These are phyloP conservation scores for Nitzschia sp. DNA, from an alignment of 108 stramenopile species.

Conservation along the genomic window DNA sequence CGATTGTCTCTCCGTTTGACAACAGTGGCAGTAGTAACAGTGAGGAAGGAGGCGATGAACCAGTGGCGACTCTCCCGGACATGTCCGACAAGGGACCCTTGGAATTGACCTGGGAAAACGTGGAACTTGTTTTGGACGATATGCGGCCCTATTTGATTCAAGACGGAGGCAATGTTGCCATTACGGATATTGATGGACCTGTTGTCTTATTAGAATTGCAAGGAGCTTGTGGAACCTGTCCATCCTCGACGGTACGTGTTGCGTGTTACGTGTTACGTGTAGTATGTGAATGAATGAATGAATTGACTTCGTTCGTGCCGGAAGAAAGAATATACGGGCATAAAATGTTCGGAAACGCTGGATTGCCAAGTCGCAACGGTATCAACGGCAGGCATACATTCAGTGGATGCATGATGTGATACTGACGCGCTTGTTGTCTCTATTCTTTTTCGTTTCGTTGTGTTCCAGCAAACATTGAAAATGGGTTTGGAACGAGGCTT, in stretches of 20 bases:
- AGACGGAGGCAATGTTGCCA: slow-evolving; percentile 94
- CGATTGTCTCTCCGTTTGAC: slow-evolving; percentile 59
- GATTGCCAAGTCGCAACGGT: too few species aligned
- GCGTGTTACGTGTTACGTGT: too few species aligned
- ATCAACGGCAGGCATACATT: too few species aligned
- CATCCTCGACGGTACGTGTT: slow-evolving; percentile 69
- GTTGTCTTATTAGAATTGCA: slow-evolving; percentile 92
- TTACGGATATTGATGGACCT: slow-evolving; percentile 95
- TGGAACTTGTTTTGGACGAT: slow-evolving; percentile 92
- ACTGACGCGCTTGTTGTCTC: too few species aligned
- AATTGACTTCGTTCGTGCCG: too few species aligned
- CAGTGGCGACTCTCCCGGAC: background rate
- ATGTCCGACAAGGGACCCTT: slow-evolving; percentile 51
- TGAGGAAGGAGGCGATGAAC: background rate
- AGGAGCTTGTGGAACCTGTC: slow-evolving; percentile 98
- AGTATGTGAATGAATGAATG: too few species aligned
- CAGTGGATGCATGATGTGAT: too few species aligned
- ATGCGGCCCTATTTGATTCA: slow-evolving; percentile 92
- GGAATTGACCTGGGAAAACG: slow-evolving; percentile 95
- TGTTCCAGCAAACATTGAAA: slow-evolving; percentile 89
- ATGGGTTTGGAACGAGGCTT: slow-evolving; percentile 96
- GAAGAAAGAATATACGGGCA: too few species aligned
- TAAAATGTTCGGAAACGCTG: too few species aligned
- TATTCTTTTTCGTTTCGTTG: background rate
- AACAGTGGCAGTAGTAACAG: background rate